A percentile compares a stretch with the other conserved stretches of the same genome.
phyloP scores from a whole-genome alignment of 2,329 filamentous ascomycete genomes.

The Talaromyces pinophilus region DNA sequence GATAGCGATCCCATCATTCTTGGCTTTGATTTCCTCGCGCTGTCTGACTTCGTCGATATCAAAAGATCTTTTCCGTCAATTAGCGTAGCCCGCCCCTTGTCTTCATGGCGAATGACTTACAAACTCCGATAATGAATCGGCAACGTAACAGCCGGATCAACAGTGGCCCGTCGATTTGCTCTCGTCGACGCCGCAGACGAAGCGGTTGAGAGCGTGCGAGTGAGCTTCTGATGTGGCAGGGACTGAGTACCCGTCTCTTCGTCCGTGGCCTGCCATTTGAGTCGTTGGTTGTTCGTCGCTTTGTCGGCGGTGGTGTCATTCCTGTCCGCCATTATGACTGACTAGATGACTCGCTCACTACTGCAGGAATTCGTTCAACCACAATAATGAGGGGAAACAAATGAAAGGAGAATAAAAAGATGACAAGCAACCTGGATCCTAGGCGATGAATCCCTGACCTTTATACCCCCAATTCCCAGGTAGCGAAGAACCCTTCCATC shows the following conservation, averaged over 20 bases:
- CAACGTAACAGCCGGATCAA: slow-evolving; percentile 32
- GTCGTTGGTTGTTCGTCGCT: not conserved
- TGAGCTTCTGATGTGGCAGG: slow-evolving; percentile 17
- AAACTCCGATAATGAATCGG: slow-evolving; percentile 38
- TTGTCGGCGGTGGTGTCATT: not conserved
- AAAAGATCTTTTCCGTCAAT: slow-evolving; percentile 45
- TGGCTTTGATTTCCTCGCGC: slow-evolving; percentile 47
- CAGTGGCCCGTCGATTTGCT: slow-evolving; percentile 14
- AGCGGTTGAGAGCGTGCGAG: slow-evolving; percentile 14
- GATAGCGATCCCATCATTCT: slow-evolving; percentile 47
- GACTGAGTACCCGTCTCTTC: slow-evolving; percentile 22
- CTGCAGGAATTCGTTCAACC: not conserved
- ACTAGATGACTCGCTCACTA: not conserved
- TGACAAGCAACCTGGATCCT: not conserved
- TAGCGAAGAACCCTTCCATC: not conserved
- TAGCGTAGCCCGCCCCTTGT: not conserved
- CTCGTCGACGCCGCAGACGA: slow-evolving; percentile 24
- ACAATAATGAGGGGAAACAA: not conserved
- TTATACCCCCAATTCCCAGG: not conserved
- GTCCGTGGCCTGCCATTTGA: slow-evolving; percentile 25
- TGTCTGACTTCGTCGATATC: slow-evolving; percentile 59
- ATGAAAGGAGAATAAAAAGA: not conserved
- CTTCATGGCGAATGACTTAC: slow-evolving; percentile 22
- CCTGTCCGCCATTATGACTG: slow-evolving; percentile 10
- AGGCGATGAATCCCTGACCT: not conserved